Base-by-base conservation (phyloP, 768 basidiomycete species). In the Mycena sanguinolenta region DNA sequence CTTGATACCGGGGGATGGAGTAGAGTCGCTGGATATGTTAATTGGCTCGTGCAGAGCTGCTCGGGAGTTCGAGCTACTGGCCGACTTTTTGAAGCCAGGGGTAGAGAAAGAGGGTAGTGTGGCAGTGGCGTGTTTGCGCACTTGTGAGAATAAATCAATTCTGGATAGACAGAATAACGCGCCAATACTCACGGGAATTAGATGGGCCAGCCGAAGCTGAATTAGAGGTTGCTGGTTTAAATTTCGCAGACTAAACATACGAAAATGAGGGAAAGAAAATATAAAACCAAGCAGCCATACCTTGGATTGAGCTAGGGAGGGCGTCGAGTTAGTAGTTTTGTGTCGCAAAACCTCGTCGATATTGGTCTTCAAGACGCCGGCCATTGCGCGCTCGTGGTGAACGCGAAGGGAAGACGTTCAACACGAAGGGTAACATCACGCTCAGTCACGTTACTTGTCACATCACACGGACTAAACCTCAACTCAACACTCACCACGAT, bases 81-180 rank as follows among this genome's bases (percentile, higher is more conserved):
- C 27, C 39, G 76, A 63, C 74, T 82, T 83, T 54, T 74, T 73
- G 69, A 85, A 86, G 5, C 84, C 84, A 6, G 88, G 82, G 0
- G 88, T 87, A 1, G 85, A 83, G 70, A 87, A 86, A 1, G 84
- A 79, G 0, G 85, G 80, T 3, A 86, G 78, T 3, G 58, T 74
- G 13, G 78, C 68, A 60, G 74, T 32, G 30, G 78, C 58, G 64
- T 69, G 46, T 65, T 76, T 79, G 23, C 74, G 79, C n/a, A 53
- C 79, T 83, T 60, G 52, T 42, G 12, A 17, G 46, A 8, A 23
- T 4, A 19, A 38, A 25, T 53, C 2, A 46, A 32, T 38, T 0
- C 4, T 38, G 50, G 23, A 25, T 4, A 34, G 8, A 38, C 9
- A 17, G 25, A 10, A 13, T 8, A 27, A 28, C 4, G 21, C 21